Evolutionary conservation across 495 filamentous ascomycete species (phyloP).

Genomic region (Hypomontagnella submonticulosa): DNA sequence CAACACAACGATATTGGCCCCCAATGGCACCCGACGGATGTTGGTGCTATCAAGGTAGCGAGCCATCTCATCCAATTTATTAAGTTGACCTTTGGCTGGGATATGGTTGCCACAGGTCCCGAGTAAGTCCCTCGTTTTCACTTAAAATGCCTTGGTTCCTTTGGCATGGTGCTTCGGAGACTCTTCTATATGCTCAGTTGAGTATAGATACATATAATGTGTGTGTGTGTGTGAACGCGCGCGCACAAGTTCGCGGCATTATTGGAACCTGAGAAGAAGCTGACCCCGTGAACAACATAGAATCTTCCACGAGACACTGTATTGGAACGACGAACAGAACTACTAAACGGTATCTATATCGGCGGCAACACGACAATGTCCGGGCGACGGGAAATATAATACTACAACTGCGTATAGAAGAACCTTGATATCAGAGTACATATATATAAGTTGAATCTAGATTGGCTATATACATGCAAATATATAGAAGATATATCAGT

Average conservation of each 20-base stretch:
- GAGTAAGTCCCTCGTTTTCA: constrained; percentile 55
- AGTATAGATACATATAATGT: too few species aligned
- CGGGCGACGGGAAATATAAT: too few species aligned
- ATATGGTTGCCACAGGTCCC: constrained; percentile 66
- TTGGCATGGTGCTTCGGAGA: too few species aligned
- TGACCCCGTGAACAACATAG: constrained; percentile 31
- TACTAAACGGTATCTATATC: constrained; percentile 49
- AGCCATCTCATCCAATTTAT: constrained; percentile 72
- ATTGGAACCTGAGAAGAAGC: not conserved
- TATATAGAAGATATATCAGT: too few species aligned
- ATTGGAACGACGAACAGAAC: constrained; percentile 67
- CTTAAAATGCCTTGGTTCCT: not conserved
- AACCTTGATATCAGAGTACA: too few species aligned
- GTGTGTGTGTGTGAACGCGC: too few species aligned
- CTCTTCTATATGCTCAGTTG: too few species aligned
- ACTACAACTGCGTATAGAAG: too few species aligned
- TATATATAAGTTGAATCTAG: too few species aligned
- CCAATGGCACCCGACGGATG: constrained; percentile 71
- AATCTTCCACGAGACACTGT: constrained; percentile 69
- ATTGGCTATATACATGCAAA: too few species aligned
- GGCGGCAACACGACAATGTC: not conserved
- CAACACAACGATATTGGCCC: constrained; percentile 77
- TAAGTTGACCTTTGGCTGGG: constrained; percentile 66
- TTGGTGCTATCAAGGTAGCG: constrained; percentile 74
- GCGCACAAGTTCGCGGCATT: too few species aligned